phyloP scores from a whole-genome alignment of 345 rosid genomes.

The Arabis alpina region DNA sequence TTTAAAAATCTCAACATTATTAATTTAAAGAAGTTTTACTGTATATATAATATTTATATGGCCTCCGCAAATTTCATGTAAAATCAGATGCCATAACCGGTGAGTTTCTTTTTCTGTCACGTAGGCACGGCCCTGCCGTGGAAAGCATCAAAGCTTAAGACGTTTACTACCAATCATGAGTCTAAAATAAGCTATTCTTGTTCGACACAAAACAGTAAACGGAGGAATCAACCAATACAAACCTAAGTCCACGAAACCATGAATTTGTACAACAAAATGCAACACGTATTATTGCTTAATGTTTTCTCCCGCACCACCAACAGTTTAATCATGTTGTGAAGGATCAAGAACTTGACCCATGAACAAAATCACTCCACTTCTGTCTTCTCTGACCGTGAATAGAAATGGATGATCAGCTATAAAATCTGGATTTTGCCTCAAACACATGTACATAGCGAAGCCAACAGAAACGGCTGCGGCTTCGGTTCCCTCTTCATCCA shows the following conservation, averaged over 20 bases:
- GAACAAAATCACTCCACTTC: constrained; percentile 58
- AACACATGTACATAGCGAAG: neutral
- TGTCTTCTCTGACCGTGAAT: constrained; percentile 60
- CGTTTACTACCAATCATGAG: too few species aligned
- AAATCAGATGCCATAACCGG: too few species aligned
- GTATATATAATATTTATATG: too few species aligned
- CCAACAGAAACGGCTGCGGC: constrained; percentile 59
- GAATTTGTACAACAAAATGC: neutral
- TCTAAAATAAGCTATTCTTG: too few species aligned
- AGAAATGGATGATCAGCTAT: constrained; percentile 73
- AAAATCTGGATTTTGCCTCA: constrained; percentile 40
- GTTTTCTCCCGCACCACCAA: neutral
- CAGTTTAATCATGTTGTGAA: constrained; percentile 23
- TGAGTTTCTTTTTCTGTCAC: too few species aligned
- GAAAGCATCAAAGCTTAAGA: too few species aligned
- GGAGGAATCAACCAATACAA: neutral
- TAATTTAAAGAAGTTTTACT: too few species aligned
- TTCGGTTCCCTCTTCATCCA: constrained; percentile 73
- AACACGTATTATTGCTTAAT: neutral
- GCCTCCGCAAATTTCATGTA: too few species aligned
- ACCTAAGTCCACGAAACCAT: neutral
- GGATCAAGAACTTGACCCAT: constrained; percentile 50
- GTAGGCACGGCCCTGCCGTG: too few species aligned
- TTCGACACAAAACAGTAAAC: too few species aligned
- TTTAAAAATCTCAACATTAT: too few species aligned